Evolutionary conservation across 306 rosid species (phyloP), one percentile per base, ranked within the genome.

Genomic region (Fragaria ananassa): DNA sequence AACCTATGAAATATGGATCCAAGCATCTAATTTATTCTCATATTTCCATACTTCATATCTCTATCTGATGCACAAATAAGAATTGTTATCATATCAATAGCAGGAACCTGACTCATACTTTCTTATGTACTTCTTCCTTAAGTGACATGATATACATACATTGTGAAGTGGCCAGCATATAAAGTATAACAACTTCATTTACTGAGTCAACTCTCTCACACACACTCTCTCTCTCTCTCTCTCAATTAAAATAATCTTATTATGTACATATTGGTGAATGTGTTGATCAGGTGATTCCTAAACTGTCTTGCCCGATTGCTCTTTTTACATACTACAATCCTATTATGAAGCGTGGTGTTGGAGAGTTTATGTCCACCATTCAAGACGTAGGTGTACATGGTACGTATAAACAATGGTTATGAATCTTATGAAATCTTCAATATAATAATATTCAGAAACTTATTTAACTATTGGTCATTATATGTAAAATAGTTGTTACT

Each of bases 301-400:
- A 90, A 39, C 65, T 95, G 74, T 89, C 97, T 68, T 89, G 91
- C 80, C 98, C 98, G 34, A 73, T 95, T 82, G 93, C 98, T 45
- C 73, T 95, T 68, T 95, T 95, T 78, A 3, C 97, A 13, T 95
- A 95, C 76, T 95, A 95, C 85, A 92, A 95, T 84, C 96, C 96
- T 5, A 91, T 94, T 84, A 87, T 94, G 79, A 94, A 85, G 91
- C 96, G 95, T 50, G 98, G 97, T 46, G 80, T 88, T 47, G 86
- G 39, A 25, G 85, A 76, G 54, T 95, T 95, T 81, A 92, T 95
- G 98, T 74, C 93, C 72, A 85, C 73, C 21, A 42, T 95, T 42
- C 89, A 71, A 82, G 95, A 88, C 37, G 84, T n/a, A 10, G 98
- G 96, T 7, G 87, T 90, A 47, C 93, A 81, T 70, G 98, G 98